Evolutionary conservation across 1,139 yeast species (phyloP), one percentile per base, ranked within the genome.

Genomic region (Taphrina betulina): DNA sequence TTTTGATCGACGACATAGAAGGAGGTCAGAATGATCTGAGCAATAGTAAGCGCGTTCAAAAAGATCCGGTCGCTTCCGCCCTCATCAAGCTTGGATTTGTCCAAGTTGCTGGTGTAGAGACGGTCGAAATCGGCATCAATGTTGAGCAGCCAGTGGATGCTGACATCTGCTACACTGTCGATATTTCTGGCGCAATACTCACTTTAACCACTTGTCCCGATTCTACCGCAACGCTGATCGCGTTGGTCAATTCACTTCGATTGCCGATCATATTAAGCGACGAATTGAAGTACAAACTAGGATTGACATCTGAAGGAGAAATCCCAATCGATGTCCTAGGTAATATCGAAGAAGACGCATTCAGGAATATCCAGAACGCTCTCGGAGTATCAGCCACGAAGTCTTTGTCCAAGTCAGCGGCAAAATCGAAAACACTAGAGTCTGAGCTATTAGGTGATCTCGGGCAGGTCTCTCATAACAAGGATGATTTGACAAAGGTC

Each of bases 171-270:
- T 31, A 53, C 26, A 57, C 57, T 12, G 45, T 61, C 26, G 63
- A 61, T n/a, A 38, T 82, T 12, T 75, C 75, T 46, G 65, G 79
- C 12, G 85, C 81, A 56, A 72, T 74, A 12, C 65, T 78, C 19
- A 75, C 73, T 23, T 53, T 84, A 0, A 82, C 83, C 36, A 64
- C 88, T 1, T 89, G 96, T 71, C 92, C 96, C 0, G 97, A 90
- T 68, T 87, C 96, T 0, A 76, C 82, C 0, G 84, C 86, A 64
- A 80, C 90, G 4, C 69, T 89, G 40, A 62, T 80, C 1, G 95
- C 85, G 62, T 65, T 86, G 19, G 60, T 84, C 12, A 82, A 79
- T 61, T 95, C 88, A 63, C 72, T 89, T 65, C 86, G 84, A 63
- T 79, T 80, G 10, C 70, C 85, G 2, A 72, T 75, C 12, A 78